Conservation (phyloP, 2,329 filamentous ascomycete species). For the Reticulascus tulasneorum region DNA sequence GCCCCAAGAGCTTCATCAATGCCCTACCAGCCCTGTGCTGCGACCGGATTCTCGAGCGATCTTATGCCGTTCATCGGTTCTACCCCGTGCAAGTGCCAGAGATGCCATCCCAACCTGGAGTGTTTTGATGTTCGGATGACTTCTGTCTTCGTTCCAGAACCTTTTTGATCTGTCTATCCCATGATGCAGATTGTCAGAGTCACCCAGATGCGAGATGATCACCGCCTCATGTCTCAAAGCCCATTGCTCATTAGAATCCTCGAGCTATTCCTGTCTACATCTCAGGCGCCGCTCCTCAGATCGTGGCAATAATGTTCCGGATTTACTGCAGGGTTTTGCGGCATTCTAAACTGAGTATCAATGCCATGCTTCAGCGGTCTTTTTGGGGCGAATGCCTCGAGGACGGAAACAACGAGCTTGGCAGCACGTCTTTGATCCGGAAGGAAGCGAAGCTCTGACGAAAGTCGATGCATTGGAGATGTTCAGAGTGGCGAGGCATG, state of each 20-base stretch:
- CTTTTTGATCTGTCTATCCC: constrained; percentile 6
- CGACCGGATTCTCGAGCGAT: constrained; percentile 44
- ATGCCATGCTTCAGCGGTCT: too few species aligned
- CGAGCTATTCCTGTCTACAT: background rate
- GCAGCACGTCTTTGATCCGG: too few species aligned
- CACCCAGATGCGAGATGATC: constrained; percentile 11
- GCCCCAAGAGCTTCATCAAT: constrained; percentile 24
- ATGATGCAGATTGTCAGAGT: constrained; percentile 11
- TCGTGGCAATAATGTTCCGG: constrained; percentile 15
- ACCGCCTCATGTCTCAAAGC: constrained; percentile 7
- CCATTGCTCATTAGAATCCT: constrained; percentile 1
- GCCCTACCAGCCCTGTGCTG: constrained; percentile 24
- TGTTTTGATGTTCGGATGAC: constrained; percentile 15
- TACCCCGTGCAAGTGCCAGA: constrained; percentile 10
- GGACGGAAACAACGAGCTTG: too few species aligned
- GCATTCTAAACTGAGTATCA: too few species aligned
- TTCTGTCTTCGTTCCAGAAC: constrained; percentile 15
- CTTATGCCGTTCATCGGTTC: constrained; percentile 21
- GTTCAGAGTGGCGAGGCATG: too few species aligned
- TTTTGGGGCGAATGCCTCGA: too few species aligned
- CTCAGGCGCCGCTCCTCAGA: constrained; percentile 1
- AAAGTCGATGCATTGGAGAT: too few species aligned
- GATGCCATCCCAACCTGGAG: constrained; percentile 13
- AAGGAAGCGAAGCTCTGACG: too few species aligned
- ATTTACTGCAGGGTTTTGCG: constrained; percentile 15